Base-by-base conservation (phyloP, 768 basidiomycete genomes). In the Tricholoma furcatifolium region DNA sequence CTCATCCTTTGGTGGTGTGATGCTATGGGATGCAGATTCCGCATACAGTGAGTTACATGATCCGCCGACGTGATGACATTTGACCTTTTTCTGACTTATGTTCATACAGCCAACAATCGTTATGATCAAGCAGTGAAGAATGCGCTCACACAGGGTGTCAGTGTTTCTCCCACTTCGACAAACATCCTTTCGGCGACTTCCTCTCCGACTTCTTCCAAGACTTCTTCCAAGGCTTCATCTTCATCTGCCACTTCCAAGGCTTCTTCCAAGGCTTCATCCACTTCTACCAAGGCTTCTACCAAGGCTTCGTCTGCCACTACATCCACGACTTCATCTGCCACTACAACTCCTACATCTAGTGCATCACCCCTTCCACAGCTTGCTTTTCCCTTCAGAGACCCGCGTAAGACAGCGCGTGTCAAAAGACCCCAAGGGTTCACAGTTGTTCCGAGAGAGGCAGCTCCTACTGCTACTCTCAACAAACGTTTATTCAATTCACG, bases 1-100 rank as follows among this genome's bases (percentile, higher is more conserved):
- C 63, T 75, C 81, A 15, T 82, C 80, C 21, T 85, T 84, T 57
- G 83, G 82, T 4, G 83, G 82, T 17, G 75, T 83, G 20, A 76
- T 78, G 75, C 62, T 77, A 12, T 77, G 76, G 76, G 74, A 74
- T 53, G 71, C 70, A 6, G 70, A 72, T 54, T 62, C 66, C 42
- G 70, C 73, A 43, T 67, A 71, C 51, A 74, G 74, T 74, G 56
- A 69, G 71, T 75, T 55, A 66, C 69, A 55, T 69, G 68, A 41
- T 41, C 20, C 7, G 41, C 14, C 20, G 27, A 35, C 40, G 40
- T 39, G 2, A 41, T 31, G 20, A 38, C 27, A 51, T 23, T 44
- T 41, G 32, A 12, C 30, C n/a, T n/a, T n/a, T n/a, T n/a, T n/a
- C n/a, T 42, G 11, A 20, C n/a, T 20, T 35, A 45, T 43, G 32